Base-by-base conservation (phyloP, 306 rosid genomes). In the Castanea sativa region DNA sequence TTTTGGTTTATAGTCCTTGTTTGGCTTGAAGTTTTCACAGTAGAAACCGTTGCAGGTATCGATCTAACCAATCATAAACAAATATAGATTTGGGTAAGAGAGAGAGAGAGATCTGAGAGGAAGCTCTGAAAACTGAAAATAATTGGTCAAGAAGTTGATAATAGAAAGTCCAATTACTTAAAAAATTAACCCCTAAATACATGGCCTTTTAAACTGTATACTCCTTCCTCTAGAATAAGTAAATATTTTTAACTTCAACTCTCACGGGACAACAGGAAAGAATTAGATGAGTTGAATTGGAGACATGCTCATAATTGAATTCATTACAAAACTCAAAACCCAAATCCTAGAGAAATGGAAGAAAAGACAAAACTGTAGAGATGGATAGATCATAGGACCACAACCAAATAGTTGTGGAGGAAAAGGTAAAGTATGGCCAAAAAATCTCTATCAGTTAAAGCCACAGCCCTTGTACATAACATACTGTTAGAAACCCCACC, bases 21-120 rank as follows among this genome's bases (percentile, higher is more conserved):
- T 93, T 41, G 99, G 98, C 16, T 74, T 88, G 79, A 86, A 96
- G 65, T 88, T 89, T 79, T 96, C 98, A 69, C 98, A 96, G 85
- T 96, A 96, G 80, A 69, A 96, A 9, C 88, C 99, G 82, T 96
- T 96, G 89, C 98, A 96, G 65, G 99, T 85, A 71, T 93, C 89
- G 73, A 93, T 96, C 99, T 96, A 87, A 80, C 61, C 25, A 78
- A 77, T 20, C 32, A 74, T 38, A 7, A 73, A 59, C 56, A 73
- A 69, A 68, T 29, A 55, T 27, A 77, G 73, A 64, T 68, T 70
- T 58, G 41, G 67, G 79, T 63, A 13, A 69, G 51, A 21, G 70
- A 77, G 30, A 59, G 52, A 45, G 13, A 27, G 70, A 77, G 30
- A 59, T 69, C 69, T 69, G 53, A 69, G 53, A 21, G 53, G n/a